Percentiles rank a stretch among this genome's conserved stretches.
Evolutionary conservation across 768 basidiomycete genomes (phyloP).

Genomic region (Auricularia sp.): DNA sequence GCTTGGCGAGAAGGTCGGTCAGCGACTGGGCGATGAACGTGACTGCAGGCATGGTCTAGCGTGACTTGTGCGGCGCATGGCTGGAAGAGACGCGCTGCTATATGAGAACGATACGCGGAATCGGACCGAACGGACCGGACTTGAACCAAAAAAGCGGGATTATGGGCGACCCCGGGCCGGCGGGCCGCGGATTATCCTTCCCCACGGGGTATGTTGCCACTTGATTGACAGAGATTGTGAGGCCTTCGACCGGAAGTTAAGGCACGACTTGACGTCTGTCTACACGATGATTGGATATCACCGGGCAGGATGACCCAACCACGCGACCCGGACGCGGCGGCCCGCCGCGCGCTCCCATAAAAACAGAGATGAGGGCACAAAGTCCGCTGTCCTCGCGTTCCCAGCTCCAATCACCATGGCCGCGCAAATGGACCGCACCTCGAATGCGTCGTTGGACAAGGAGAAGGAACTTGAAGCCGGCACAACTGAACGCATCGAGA

Average conservation of each 20-base stretch:
- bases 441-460: background rate
- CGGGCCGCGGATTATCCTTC: too few species aligned
- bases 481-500: background rate
- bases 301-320: background rate
- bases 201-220: too few species aligned
- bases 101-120: background rate
- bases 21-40: background rate
- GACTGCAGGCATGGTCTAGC: background rate
- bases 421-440: background rate
- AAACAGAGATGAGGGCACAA: background rate
- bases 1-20: background rate
- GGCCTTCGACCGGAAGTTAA: too few species aligned
- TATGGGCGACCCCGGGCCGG: too few species aligned
- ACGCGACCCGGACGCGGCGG: background rate
- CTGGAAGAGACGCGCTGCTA: background rate
- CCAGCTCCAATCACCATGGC: background rate
- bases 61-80: background rate
- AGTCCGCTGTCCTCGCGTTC: background rate
- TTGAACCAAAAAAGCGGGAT: too few species aligned
- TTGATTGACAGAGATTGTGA: too few species aligned
- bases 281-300: background rate
- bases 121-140: background rate
- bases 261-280: background rate
- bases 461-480: background rate
- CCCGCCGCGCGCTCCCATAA: background rate